Base-by-base conservation (phyloP, 2,329 filamentous ascomycete genomes). In the Pestalotiopsis sp. region DNA sequence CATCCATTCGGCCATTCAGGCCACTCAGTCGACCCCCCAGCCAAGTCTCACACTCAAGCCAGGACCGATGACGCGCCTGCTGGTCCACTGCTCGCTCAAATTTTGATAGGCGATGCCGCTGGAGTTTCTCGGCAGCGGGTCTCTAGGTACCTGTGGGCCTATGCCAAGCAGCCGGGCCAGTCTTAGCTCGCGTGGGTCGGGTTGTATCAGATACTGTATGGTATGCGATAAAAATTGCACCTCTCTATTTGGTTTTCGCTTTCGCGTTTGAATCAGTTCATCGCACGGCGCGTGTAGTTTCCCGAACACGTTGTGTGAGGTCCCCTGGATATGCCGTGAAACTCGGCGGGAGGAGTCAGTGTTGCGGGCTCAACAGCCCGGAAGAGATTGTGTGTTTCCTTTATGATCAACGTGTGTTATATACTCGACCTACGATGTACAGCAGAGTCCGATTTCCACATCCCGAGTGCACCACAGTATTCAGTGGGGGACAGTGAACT, bases 31-130 rank as follows among this genome's bases (percentile, higher is more conserved):
- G 44, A 52, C 20, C 17, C 17, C 17, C 17, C 44, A 17, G n/a
- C 17, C 44, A 17, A 52, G 44, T 52, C 44, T 52, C 44, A 52
- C 44, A 52, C 44, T 35, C 30, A 35, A n/a, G 14, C 17, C 9
- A 20, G 38, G n/a, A 48, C 40, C 24, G 48, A 62, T 63, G 60
- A 63, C 60, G 60, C 60, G 59, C 65, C 22, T 48, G 44, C 20
- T 17, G 65, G 48, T 35, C 65, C 65, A 67, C 65, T n/a, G 48
- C 17, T 48, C 30, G 65, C 48, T 67, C 65, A 64, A 63, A 44
- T 67, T 67, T 63, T 67, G 65, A 67, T 63, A 67, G 65, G 65
- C 65, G 55, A 26, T 65, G 64, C 38, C 26, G 24, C 26, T 62
- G 60, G 60, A 35, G 60, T 17, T 44, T 52, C 60, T 63, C 60